Evolutionary conservation across 352 stramenopile species (phyloP).

Genomic region (Bremia lactucae): DNA sequence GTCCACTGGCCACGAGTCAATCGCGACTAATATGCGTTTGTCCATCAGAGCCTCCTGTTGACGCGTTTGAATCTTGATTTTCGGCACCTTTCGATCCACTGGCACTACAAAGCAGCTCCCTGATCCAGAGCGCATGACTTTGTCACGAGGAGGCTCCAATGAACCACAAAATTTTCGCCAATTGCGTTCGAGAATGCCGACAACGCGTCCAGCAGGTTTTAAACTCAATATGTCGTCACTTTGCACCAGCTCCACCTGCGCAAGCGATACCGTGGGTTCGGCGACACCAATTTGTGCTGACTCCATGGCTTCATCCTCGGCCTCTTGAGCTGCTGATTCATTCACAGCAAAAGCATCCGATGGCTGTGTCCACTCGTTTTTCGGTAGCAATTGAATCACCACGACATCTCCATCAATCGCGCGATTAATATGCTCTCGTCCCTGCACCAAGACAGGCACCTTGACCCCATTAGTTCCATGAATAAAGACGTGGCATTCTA

Average conservation of each 20-base stretch:
- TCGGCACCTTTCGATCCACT: constrained; percentile 85
- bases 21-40: constrained; percentile 90
- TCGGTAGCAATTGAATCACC: constrained; percentile 88
- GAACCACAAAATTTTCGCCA: constrained; percentile 92
- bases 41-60: constrained; percentile 86
- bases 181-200: constrained; percentile 89
- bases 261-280: constrained; percentile 51
- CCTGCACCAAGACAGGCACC: constrained; percentile 61
- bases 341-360: constrained; percentile 59
- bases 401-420: constrained; percentile 97
- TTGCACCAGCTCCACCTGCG: constrained; percentile 49
- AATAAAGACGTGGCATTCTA: constrained; percentile 75
- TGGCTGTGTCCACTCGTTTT: constrained; percentile 69
- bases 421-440: constrained; percentile 90
- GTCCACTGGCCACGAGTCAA: constrained; percentile 90
- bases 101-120: constrained; percentile 73
- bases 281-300: constrained; percentile 31
- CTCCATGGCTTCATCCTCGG: constrained; percentile 31
- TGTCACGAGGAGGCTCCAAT: constrained; percentile 68
- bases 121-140: constrained; percentile 25
- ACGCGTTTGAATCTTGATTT: constrained; percentile 90
- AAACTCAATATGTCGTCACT: constrained; percentile 36
- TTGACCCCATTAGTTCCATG: constrained; percentile 49
- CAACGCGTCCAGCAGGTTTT: constrained; percentile 74
- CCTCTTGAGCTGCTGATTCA: constrained; percentile 25